phyloP scores from a whole-genome alignment of 139 green algal genomes.

The Tetratostichococcus sp. region DNA sequence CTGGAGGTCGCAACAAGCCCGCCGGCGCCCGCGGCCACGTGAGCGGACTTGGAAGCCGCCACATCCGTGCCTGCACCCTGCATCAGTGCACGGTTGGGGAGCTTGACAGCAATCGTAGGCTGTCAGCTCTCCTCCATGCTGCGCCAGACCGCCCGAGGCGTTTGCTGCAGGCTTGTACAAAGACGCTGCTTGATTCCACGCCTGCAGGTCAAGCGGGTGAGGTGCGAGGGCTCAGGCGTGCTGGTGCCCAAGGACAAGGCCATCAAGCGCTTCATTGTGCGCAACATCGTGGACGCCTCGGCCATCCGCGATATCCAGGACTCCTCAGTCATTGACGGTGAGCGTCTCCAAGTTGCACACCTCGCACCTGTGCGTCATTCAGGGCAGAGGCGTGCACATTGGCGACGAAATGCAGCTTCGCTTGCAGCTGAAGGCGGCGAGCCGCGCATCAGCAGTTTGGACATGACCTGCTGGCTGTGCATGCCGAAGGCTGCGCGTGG shows the following conservation, averaged over 20 bases:
- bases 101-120: too few species aligned
- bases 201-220: slow-evolving; percentile 82
- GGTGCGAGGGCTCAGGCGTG: slow-evolving; percentile 91
- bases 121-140: too few species aligned
- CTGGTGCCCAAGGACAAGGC: slow-evolving; percentile 99
- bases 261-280: slow-evolving; percentile 98
- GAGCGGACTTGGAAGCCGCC: background rate
- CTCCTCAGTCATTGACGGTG: slow-evolving; percentile 83
- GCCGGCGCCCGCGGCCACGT: slow-evolving; percentile 38
- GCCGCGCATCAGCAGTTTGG: too few species aligned
- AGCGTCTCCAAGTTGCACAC: slow-evolving; percentile 13
- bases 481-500: too few species aligned
- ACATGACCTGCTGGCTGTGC: too few species aligned
- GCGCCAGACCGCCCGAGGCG: too few species aligned
- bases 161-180: too few species aligned
- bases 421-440: too few species aligned
- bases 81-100: background rate
- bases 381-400: too few species aligned
- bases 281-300: slow-evolving; percentile 88
- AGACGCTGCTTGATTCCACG: too few species aligned
- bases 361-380: too few species aligned
- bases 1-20: slow-evolving; percentile 61
- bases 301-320: slow-evolving; percentile 99
- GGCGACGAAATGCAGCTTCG: too few species aligned
- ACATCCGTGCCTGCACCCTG: slow-evolving; percentile 9